Percentiles rank a stretch among this genome's conserved stretches.
Evolutionary conservation across 495 filamentous ascomycete genomes (phyloP).

Genomic region (Acidiella bohemica): DNA sequence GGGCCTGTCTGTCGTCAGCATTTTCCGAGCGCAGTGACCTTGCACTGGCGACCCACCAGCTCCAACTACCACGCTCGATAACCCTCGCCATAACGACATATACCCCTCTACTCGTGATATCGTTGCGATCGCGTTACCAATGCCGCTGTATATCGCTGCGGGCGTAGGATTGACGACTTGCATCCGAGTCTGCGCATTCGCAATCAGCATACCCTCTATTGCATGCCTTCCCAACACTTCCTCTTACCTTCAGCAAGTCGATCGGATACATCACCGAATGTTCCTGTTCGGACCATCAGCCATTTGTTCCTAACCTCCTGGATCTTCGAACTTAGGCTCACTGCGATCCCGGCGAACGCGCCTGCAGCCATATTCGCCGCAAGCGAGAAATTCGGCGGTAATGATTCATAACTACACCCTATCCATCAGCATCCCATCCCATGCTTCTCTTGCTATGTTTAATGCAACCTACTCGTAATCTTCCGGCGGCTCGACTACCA

Average conservation of each 20-base stretch:
- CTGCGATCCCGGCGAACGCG: constrained; percentile 93
- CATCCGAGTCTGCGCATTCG: constrained; percentile 67
- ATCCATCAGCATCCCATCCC: neutral
- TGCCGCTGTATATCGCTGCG: constrained; percentile 75
- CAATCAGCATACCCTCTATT: too few species aligned
- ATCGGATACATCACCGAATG: constrained; percentile 98
- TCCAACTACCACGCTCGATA: constrained; percentile 90
- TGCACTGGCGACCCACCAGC: constrained; percentile 67
- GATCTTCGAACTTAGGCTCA: constrained; percentile 33
- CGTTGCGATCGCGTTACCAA: constrained; percentile 81
- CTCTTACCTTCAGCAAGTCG: constrained; percentile 84
- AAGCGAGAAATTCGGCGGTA: constrained; percentile 57
- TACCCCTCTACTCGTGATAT: constrained; percentile 84
- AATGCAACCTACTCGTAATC: constrained; percentile 30
- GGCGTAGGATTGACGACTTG: constrained; percentile 83
- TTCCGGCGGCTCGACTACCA: constrained; percentile 21
- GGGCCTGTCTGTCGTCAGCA: too few species aligned
- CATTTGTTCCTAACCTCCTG: constrained; percentile 1
- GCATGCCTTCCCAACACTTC: neutral
- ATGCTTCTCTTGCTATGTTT: too few species aligned
- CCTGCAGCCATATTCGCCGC: constrained; percentile 77
- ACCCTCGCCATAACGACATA: constrained; percentile 84
- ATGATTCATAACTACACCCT: constrained; percentile 46
- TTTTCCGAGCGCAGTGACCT: too few species aligned
- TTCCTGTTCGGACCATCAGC: constrained; percentile 34